phyloP scores from a whole-genome alignment of 1,284 basidiomycete species.

The Coniferiporia sulphurascens region DNA sequence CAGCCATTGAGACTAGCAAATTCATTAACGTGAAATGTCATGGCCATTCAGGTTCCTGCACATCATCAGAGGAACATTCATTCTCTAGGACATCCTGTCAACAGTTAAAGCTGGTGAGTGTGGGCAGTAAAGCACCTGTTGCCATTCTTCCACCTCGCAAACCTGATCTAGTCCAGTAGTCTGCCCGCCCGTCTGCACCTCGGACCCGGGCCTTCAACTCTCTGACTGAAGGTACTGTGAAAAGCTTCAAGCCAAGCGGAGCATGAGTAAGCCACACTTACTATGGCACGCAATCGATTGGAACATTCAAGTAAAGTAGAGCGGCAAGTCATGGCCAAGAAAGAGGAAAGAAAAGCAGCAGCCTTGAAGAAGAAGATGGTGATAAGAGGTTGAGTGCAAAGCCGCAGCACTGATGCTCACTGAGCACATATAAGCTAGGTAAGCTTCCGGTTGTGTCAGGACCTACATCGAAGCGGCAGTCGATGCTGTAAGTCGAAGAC shows the following conservation, averaged over 20 bases:
- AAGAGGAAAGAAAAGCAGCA: slow-evolving; percentile 66
- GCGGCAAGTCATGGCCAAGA: slow-evolving; percentile 59
- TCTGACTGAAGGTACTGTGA: slow-evolving; percentile 75
- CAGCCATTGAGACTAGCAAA: slow-evolving; percentile 39
- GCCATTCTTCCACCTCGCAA: slow-evolving; percentile 65
- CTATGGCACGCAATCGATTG: slow-evolving; percentile 69
- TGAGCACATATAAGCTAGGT: slow-evolving; percentile 58
- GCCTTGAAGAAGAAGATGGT: slow-evolving; percentile 38
- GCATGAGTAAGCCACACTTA: slow-evolving; percentile 64
- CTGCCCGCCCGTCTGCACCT: slow-evolving; percentile 33
- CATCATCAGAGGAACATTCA: neutral
- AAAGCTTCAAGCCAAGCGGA: slow-evolving; percentile 71
- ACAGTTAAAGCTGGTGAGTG: slow-evolving; percentile 12
- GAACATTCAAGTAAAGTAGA: slow-evolving; percentile 66
- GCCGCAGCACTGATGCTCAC: slow-evolving; percentile 40
- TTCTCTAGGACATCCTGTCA: slow-evolving; percentile 2
- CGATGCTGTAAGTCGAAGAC: slow-evolving; percentile 74
- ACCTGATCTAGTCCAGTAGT: slow-evolving; percentile 38
- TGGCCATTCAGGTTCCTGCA: neutral
- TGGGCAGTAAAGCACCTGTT: slow-evolving; percentile 29
- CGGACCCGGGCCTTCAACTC: slow-evolving; percentile 75
- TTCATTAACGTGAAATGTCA: slow-evolving; percentile 23
- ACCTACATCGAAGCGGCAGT: slow-evolving; percentile 52
- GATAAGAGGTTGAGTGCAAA: slow-evolving; percentile 28
- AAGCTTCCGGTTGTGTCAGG: slow-evolving; percentile 29